Evolutionary conservation across 805 yeast species (phyloP).

Genomic region (Candida takata): DNA sequence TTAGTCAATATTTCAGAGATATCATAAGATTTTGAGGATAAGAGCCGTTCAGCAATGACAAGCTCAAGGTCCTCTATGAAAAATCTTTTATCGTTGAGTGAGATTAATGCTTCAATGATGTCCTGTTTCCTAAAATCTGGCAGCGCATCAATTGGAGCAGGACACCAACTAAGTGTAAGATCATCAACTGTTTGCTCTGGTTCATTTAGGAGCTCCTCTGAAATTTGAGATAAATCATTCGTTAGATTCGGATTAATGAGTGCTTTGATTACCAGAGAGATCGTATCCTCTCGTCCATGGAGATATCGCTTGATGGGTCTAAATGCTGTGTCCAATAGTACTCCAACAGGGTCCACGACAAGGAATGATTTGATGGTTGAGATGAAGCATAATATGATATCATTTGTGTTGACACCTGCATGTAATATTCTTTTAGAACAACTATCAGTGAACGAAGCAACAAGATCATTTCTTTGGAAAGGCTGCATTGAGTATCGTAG

Average conservation of each 20-base stretch:
- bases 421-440: slow-evolving; percentile 51
- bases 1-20: slow-evolving; percentile 34
- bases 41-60: slow-evolving; percentile 51
- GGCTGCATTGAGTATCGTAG: slow-evolving; percentile 44
- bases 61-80: slow-evolving; percentile 60
- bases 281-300: slow-evolving; percentile 67
- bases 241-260: slow-evolving; percentile 37
- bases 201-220: slow-evolving; percentile 39
- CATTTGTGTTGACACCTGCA: slow-evolving; percentile 75
- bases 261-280: slow-evolving; percentile 63
- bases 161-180: slow-evolving; percentile 51
- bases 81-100: slow-evolving; percentile 63
- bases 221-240: slow-evolving; percentile 41
- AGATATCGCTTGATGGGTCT: slow-evolving; percentile 69
- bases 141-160: slow-evolving; percentile 88
- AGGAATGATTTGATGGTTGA: slow-evolving; percentile 66
- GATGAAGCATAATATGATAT: slow-evolving; percentile 61
- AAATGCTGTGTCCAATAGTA: slow-evolving; percentile 68
- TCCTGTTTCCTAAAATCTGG: slow-evolving; percentile 73
- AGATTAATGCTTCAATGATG: slow-evolving; percentile 60
- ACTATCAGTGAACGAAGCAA: slow-evolving; percentile 38
- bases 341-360: slow-evolving; percentile 82
- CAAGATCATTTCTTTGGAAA: slow-evolving; percentile 46
- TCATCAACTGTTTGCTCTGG: slow-evolving; percentile 13
- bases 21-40: slow-evolving; percentile 31